A percentile compares a stretch with the other conserved stretches of the same genome.
These are phyloP conservation scores for Chamaecyparis obtusa DNA, from an alignment of 75 land plant genomes.

Conservation along the genomic window DNA sequence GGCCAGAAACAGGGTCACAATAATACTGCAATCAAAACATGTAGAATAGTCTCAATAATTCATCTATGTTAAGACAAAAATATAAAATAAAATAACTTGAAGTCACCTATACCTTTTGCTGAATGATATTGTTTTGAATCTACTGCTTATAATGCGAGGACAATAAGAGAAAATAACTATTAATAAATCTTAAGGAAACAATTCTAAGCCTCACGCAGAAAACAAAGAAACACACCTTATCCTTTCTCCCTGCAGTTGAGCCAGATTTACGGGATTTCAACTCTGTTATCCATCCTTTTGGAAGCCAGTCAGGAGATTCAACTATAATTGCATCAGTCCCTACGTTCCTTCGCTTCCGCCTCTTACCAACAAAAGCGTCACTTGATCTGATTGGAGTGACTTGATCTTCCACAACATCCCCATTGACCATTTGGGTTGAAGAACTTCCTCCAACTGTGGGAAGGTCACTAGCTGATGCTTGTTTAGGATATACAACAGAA, in stretches of 20 bases:
- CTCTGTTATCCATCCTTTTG: background rate
- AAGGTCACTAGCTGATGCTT: too few species aligned
- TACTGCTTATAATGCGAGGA: background rate
- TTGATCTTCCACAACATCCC: background rate
- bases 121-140: background rate
- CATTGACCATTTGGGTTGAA: too few species aligned
- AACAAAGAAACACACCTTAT: conserved; percentile 1
- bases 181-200: background rate
- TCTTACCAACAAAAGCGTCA: background rate
- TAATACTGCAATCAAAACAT: background rate
- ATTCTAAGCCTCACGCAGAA: background rate
- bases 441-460: too few species aligned
- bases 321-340: background rate
- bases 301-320: background rate
- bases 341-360: background rate
- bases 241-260: background rate
- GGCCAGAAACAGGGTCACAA: background rate
- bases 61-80: background rate
- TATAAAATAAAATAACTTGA: background rate
- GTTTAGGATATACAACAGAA: too few species aligned
- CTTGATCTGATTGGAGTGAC: background rate
- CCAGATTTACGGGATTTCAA: background rate
- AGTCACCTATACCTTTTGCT: background rate
- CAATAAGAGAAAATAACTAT: background rate
- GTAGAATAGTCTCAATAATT: background rate